phyloP scores from a whole-genome alignment of 2,329 filamentous ascomycete species.

The Didymellaceae sp. region DNA sequence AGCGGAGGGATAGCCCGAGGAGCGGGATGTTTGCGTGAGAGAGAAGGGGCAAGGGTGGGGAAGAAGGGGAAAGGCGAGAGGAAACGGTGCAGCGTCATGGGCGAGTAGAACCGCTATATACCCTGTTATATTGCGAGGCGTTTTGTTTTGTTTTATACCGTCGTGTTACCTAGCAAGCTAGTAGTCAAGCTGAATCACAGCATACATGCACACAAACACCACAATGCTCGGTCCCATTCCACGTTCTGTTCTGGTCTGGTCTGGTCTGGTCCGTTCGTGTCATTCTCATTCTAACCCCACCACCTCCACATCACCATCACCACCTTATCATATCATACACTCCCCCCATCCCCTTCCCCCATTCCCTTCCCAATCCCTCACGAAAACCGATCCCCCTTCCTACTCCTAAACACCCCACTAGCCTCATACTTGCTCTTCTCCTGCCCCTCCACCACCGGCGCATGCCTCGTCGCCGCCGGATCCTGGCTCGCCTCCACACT shows the following conservation, averaged over 20 bases:
- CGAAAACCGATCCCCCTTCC: slow-evolving; percentile 83
- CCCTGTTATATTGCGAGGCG: slow-evolving; percentile 42
- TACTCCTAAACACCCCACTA: slow-evolving; percentile 73
- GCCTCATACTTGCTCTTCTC: slow-evolving; percentile 95
- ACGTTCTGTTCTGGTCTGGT: neutral
- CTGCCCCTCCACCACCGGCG: slow-evolving; percentile 69
- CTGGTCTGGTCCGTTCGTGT: too few species aligned
- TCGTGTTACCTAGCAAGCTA: too few species aligned
- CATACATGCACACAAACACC: neutral
- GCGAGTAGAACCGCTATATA: slow-evolving; percentile 37
- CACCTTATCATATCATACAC: slow-evolving; percentile 16
- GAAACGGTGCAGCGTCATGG: neutral
- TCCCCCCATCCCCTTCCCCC: neutral
- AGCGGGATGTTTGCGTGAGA: slow-evolving; percentile 39
- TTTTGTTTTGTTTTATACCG: neutral
- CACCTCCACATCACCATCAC: too few species aligned
- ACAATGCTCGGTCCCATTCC: neutral
- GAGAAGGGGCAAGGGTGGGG: too few species aligned
- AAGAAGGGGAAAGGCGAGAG: too few species aligned
- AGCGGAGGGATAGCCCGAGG: slow-evolving; percentile 63
- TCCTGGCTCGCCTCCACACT: slow-evolving; percentile 77
- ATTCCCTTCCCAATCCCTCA: slow-evolving; percentile 19
- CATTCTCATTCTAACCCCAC: too few species aligned
- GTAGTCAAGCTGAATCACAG: neutral
- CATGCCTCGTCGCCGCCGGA: slow-evolving; percentile 85